These are phyloP conservation scores for Ceratobasidium sp. DNA, from an alignment of 1,284 basidiomycete genomes.

Conservation along the genomic window DNA sequence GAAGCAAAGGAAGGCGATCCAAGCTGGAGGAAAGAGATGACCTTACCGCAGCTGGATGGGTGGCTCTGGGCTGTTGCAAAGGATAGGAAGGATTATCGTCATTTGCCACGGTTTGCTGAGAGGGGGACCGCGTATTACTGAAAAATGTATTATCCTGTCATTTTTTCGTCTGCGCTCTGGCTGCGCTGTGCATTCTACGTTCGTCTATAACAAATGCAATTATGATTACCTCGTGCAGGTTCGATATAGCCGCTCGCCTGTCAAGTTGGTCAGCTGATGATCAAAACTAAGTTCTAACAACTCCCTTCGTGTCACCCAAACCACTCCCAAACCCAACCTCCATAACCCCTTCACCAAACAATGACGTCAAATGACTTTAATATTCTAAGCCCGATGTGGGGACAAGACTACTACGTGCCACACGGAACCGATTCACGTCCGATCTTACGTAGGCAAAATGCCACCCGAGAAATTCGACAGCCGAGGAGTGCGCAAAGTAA, in stretches of 20 bases:
- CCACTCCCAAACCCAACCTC: background rate
- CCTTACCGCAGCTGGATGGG: constrained; percentile 72
- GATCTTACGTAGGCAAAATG: background rate
- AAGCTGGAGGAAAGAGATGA: constrained; percentile 71
- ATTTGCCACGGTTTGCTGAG: constrained; percentile 73
- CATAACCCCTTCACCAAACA: background rate
- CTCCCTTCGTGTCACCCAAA: background rate
- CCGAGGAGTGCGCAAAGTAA: background rate
- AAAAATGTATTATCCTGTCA: constrained; percentile 27
- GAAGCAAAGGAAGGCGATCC: constrained; percentile 55
- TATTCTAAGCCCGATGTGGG: background rate
- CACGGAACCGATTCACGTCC: background rate
- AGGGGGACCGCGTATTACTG: constrained; percentile 76
- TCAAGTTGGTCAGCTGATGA: background rate
- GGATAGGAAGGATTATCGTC: constrained; percentile 76
- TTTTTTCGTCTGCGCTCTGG: too few species aligned
- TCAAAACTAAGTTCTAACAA: too few species aligned
- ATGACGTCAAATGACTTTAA: background rate
- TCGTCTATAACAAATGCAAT: too few species aligned
- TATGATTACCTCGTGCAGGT: too few species aligned
- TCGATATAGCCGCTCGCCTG: too few species aligned
- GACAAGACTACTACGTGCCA: background rate
- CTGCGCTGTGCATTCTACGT: too few species aligned
- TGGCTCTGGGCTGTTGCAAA: constrained; percentile 86
- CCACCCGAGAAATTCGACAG: background rate